Conservation (phyloP, 2,329 filamentous ascomycete species). For the Paracorniculantispora psalliotae region DNA sequence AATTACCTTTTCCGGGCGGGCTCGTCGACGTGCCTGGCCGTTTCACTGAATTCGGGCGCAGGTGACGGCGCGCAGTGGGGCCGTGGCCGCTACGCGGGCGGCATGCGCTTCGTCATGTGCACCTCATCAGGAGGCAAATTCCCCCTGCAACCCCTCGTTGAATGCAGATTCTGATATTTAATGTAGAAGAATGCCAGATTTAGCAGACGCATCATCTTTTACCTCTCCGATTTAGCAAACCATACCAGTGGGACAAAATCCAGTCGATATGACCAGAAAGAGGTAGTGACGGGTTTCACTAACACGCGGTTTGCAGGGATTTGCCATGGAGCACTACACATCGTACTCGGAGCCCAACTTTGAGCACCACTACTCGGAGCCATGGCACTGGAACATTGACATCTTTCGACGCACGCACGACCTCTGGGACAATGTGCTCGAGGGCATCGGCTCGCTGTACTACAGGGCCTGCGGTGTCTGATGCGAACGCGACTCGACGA, state of each 20-base stretch:
- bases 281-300: not conserved
- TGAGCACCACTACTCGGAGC: not conserved
- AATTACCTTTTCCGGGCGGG: not conserved
- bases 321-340: slow-evolving; percentile 2
- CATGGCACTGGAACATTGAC: slow-evolving; percentile 15
- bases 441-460: slow-evolving; percentile 33
- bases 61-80: slow-evolving; percentile 8
- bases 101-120: slow-evolving; percentile 6
- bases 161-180: not conserved
- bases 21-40: not conserved
- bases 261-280: not conserved
- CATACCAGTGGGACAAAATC: not conserved
- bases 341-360: not conserved
- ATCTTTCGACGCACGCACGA: slow-evolving; percentile 31
- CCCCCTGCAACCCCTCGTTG: not conserved
- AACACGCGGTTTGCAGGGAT: not conserved
- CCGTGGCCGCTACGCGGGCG: not conserved
- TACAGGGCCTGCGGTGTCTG: slow-evolving; percentile 24
- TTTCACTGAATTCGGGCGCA: slow-evolving; percentile 3
- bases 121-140: not conserved
- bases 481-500: not conserved
- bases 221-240: not conserved
- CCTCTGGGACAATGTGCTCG: slow-evolving; percentile 35
- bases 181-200: not conserved
- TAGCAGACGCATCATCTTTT: not conserved